Conservation (phyloP, 306 rosid species). For the Ziziphus jujuba region DNA sequence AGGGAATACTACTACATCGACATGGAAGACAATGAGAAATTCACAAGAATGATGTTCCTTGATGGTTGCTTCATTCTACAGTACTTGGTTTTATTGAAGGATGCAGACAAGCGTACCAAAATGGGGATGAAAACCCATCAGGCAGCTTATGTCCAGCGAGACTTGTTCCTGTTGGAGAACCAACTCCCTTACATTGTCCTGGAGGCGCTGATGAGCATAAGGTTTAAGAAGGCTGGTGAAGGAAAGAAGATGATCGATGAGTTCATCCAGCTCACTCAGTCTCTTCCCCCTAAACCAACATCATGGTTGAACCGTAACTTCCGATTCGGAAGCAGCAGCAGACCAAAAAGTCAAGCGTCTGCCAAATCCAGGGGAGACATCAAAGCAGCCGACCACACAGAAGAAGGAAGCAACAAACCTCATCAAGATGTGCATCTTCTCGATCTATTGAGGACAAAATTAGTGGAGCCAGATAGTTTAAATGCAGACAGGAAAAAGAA, state of each 20-base stretch:
- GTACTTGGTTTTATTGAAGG: too few species aligned
- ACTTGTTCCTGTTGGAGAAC: conserved; percentile 16
- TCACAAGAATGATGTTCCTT: background rate
- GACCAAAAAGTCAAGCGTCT: background rate
- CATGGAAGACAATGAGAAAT: background rate
- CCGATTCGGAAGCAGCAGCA: too few species aligned
- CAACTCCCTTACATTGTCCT: conserved; percentile 21
- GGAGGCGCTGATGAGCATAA: background rate
- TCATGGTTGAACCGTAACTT: too few species aligned
- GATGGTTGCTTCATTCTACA: conserved; percentile 7
- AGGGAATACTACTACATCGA: background rate
- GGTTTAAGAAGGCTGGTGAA: background rate
- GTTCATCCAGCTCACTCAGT: background rate
- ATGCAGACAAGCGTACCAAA: accelerated
- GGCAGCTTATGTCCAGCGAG: background rate
- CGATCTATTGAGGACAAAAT: background rate
- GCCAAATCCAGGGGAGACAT: too few species aligned
- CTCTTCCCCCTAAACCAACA: background rate
- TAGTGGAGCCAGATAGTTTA: accelerated
- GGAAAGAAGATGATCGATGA: background rate
- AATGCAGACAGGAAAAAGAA: too few species aligned
- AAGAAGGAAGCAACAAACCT: too few species aligned
- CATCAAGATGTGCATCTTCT: conserved; percentile 9
- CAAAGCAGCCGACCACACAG: too few species aligned
- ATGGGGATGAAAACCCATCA: background rate